Base-by-base conservation (phyloP, 2,329 filamentous ascomycete genomes). In the Triangularia setosa region DNA sequence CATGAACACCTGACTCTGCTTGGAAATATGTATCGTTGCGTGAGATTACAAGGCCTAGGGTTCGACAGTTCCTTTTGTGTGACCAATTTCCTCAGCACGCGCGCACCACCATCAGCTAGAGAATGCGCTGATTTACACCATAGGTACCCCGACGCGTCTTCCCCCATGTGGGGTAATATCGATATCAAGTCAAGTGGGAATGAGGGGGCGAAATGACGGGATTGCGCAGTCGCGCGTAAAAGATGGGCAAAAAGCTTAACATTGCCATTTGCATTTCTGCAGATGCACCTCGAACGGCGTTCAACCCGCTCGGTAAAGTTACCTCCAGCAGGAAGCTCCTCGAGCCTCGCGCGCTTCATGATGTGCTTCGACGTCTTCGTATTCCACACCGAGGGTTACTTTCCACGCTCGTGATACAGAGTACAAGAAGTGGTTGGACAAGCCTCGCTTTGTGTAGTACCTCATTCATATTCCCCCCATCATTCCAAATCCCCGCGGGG, bases 241-340 rank as follows among this genome's bases (percentile, higher is more conserved):
- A 40, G 33, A 40, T 40, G 33, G 33, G 33, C 16, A 40, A 40
- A 33, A 40, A 33, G 33, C 33, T 40, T 40, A 40, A 40, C 40
- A 48, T 48, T 48, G n/a, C 18, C 40, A 48, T 48, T 48, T n/a
- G 40, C 7, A 48, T 21, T 21, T 18, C 14, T 63, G 61, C 57
- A 60, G 58, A 58, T 65, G 61, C 52, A 60, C 58, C 57, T 65
- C 44, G n/a, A 61, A 65, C 54, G 40, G 53, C 48, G 9, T 48
- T n/a, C 52, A 16, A 55, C 23, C 23, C 40, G 40, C 40, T 21
- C 40, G n/a, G 40, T 11, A 7, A 21, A 18, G 3, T 8, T 6
- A 18, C n/a, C n/a, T 48, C n/a, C 3, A 3, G 7, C 40, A 48
- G 40, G n/a, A 18, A 40, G 16, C 35, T 18, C 35, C 14, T 40